Evolutionary conservation across 768 basidiomycete genomes (phyloP), one percentile per base, ranked within the genome.

Genomic region (Trametopsis cervina): DNA sequence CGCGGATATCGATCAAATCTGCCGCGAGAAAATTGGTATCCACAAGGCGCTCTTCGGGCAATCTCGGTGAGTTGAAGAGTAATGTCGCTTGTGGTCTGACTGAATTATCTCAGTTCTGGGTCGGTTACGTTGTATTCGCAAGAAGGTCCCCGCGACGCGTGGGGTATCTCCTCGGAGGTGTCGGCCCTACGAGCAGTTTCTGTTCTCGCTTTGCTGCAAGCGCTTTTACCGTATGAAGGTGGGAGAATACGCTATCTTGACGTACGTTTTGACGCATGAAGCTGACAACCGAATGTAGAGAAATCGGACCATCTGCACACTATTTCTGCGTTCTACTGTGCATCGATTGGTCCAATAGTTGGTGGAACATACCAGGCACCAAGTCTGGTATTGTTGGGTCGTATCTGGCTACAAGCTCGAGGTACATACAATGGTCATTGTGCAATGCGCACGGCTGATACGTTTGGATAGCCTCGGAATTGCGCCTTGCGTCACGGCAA

Each of bases 271-370:
- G 15, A 23, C 20, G 20, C 7, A 24, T 21, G 7, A 29, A 40
- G 27, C 54, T 52, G 39, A 33, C 7, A 12, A 9, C 7, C 44
- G 23, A 33, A 49, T 21, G 0, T 53, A 91, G 91, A 88, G 33
- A 69, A 81, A 4, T 75, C 82, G 44, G 80, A 83, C 44, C 73
- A 72, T 23, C 83, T 84, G 13, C 83, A 78, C 52, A 81, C 84
- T 1, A 78, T 89, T 18, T 83, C 87, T 51, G 75, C 84, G 0
- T 95, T 89, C 62, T 96, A 92, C 63, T 75, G 84, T 0, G 76
- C 83, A 0, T 83, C 87, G 2, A 69, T 97, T 23, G 72, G 77
- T 1, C 68, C 76, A 15, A 67, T 67, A 6, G 74, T 89, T 11
- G 89, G 89, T 1, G 57, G 69, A 0, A 59, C 63, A 2, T 94